phyloP scores from a whole-genome alignment of 2,329 filamentous ascomycete genomes.

The Camillea tinctor region DNA sequence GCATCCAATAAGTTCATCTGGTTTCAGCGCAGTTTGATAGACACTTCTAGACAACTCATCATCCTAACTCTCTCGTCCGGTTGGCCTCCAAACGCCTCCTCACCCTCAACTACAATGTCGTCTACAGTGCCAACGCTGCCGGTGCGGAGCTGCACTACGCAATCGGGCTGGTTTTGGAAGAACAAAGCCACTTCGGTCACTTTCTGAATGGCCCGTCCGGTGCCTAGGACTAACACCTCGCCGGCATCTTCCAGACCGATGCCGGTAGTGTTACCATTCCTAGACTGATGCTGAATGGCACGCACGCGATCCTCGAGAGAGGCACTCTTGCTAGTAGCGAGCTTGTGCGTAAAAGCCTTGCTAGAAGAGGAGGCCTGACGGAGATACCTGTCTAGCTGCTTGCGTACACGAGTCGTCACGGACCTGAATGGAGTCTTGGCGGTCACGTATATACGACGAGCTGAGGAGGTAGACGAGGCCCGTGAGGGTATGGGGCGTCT shows the following conservation, averaged over 20 bases:
- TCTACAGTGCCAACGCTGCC: slow-evolving; percentile 65
- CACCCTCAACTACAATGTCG: slow-evolving; percentile 53
- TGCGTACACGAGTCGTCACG: slow-evolving; percentile 62
- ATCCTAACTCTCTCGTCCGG: slow-evolving; percentile 42
- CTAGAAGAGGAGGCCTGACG: slow-evolving; percentile 33
- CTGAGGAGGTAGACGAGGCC: slow-evolving; percentile 37
- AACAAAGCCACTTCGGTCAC: slow-evolving; percentile 61
- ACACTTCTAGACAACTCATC: slow-evolving; percentile 52
- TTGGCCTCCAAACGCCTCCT: slow-evolving; percentile 26
- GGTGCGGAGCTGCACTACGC: slow-evolving; percentile 58
- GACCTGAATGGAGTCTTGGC: slow-evolving; percentile 66
- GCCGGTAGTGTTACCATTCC: slow-evolving; percentile 25
- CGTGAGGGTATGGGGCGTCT: slow-evolving; percentile 48
- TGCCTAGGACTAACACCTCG: slow-evolving; percentile 60
- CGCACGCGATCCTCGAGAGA: slow-evolving; percentile 47
- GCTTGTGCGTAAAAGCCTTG: slow-evolving; percentile 28
- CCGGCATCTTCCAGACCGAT: slow-evolving; percentile 37
- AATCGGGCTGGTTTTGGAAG: slow-evolving; percentile 62
- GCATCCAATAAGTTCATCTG: not conserved
- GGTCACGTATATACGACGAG: slow-evolving; percentile 61
- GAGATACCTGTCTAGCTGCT: slow-evolving; percentile 57
- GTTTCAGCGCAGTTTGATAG: slow-evolving; percentile 43
- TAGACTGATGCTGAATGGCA: slow-evolving; percentile 35
- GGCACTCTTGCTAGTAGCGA: slow-evolving; percentile 47
- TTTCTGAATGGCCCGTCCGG: slow-evolving; percentile 65